phyloP scores from a whole-genome alignment of 768 basidiomycete species.

The Russula abietina region DNA sequence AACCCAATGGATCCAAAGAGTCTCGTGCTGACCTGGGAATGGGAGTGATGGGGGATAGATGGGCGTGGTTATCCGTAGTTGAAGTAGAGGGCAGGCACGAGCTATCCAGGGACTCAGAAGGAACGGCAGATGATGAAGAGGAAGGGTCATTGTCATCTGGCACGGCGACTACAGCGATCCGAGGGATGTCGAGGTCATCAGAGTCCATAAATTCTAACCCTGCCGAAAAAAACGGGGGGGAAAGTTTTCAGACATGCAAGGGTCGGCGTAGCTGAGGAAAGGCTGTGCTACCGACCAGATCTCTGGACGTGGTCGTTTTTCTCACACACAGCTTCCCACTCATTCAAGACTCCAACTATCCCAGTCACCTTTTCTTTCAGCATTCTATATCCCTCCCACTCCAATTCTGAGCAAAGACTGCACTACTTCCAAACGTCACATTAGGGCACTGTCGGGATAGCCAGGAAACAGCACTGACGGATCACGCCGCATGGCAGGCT shows the following conservation, averaged over 20 bases:
- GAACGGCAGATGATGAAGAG: neutral
- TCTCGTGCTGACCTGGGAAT: conserved; percentile 22
- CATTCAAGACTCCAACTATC: no score
- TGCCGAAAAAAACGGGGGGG: no score
- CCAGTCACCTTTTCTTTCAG: neutral
- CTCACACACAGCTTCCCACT: no score
- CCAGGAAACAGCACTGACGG: conserved; percentile 2
- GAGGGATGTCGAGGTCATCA: no score
- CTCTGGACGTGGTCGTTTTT: no score
- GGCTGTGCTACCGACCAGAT: conserved; percentile 1
- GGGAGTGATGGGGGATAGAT: conserved; percentile 19
- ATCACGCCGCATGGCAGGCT: neutral
- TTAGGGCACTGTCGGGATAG: neutral
- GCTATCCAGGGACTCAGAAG: neutral
- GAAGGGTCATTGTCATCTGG: conserved; percentile 1
- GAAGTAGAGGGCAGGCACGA: neutral
- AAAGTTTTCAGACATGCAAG: no score
- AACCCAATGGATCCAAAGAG: conserved; percentile 33
- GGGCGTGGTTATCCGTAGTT: conserved; percentile 11
- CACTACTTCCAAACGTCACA: neutral
- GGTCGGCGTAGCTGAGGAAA: no score
- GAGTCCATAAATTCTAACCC: no score
- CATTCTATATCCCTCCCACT: neutral
- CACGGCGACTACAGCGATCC: no score
- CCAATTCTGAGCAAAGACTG: neutral